A percentile compares a stretch with the other conserved stretches of the same genome.
Evolutionary conservation across 129 eudicot genomes (phyloP).

Genomic region (Apium graveolens): DNA sequence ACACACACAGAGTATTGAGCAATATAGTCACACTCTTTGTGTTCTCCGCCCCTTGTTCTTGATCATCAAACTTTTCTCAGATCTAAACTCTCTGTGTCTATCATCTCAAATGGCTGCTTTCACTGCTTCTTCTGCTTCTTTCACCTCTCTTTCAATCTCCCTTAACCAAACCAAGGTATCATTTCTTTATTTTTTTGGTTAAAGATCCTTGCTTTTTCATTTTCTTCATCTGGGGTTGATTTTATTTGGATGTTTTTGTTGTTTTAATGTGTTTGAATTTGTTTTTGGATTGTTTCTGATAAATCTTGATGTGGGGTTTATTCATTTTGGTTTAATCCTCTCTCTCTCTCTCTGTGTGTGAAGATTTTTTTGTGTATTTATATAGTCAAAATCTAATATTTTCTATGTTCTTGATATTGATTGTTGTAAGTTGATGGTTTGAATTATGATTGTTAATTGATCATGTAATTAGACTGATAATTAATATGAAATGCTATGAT

Average conservation of each 20-base stretch:
- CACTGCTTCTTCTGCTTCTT: constrained; percentile 34
- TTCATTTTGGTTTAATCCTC: background rate
- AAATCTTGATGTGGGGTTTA: constrained; percentile 2
- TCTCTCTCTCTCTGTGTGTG: background rate
- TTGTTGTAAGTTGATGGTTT: background rate
- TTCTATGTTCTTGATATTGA: background rate
- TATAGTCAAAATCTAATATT: background rate
- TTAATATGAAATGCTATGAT: background rate
- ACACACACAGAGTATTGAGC: background rate
- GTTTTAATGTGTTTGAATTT: background rate
- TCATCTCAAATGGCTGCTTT: constrained; percentile 53
- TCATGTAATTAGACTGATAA: background rate
- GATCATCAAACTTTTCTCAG: constrained; percentile 10
- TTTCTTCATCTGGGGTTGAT: background rate
- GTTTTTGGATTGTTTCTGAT: background rate
- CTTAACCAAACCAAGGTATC: constrained; percentile 49
- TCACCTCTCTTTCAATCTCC: constrained; percentile 23
- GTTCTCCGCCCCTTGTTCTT: constrained; percentile 46
- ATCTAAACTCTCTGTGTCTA: constrained; percentile 15
- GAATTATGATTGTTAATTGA: background rate
- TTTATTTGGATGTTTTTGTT: background rate
- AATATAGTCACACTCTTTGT: constrained; percentile 45
- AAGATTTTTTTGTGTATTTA: background rate
- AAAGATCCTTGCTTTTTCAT: background rate
- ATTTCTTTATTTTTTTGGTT: background rate